Percentiles rank a stretch among this genome's conserved stretches.
These are phyloP conservation scores for Metschnikowia reukaufii DNA, from an alignment of 805 yeast species.

Conservation along the genomic window DNA sequence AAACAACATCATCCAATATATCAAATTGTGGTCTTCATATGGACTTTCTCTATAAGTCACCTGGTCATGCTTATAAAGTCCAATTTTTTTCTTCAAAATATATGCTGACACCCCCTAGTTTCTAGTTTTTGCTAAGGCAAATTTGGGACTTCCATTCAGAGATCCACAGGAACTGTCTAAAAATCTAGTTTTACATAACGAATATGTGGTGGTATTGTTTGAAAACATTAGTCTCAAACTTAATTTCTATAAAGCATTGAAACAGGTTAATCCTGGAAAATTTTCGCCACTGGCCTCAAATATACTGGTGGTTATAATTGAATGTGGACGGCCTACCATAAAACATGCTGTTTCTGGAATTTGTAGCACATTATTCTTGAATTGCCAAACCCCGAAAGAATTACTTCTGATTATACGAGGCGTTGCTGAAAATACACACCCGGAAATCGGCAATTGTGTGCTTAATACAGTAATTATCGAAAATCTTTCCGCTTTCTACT, in stretches of 20 bases:
- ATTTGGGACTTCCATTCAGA: constrained; percentile 4
- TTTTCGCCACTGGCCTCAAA: not conserved
- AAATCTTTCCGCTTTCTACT: constrained; percentile 36
- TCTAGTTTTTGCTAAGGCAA: constrained; percentile 1
- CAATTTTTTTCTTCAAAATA: not conserved
- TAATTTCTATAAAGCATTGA: constrained; percentile 12
- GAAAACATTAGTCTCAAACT: constrained; percentile 12
- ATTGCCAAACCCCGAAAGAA: constrained; percentile 6
- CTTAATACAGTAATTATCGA: constrained; percentile 29
- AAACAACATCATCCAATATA: too few species aligned
- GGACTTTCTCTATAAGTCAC: too few species aligned
- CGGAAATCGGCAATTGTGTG: constrained; percentile 2
- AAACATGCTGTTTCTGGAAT: not conserved
- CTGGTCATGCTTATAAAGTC: too few species aligned
- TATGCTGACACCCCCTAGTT: constrained; percentile 11
- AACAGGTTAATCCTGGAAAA: not conserved
- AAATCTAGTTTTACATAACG: constrained; percentile 7
- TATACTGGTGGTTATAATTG: constrained; percentile 5
- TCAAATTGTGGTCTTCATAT: too few species aligned
- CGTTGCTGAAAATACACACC: constrained; percentile 3
- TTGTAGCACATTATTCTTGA: not conserved
- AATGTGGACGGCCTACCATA: constrained; percentile 10
- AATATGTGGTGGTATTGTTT: constrained; percentile 14
- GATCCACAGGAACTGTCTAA: not conserved
- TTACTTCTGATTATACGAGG: constrained; percentile 5